Evolutionary conservation across 2,329 filamentous ascomycete species (phyloP), one percentile per base, ranked within the genome.

Genomic region (Phialophora expanda): DNA sequence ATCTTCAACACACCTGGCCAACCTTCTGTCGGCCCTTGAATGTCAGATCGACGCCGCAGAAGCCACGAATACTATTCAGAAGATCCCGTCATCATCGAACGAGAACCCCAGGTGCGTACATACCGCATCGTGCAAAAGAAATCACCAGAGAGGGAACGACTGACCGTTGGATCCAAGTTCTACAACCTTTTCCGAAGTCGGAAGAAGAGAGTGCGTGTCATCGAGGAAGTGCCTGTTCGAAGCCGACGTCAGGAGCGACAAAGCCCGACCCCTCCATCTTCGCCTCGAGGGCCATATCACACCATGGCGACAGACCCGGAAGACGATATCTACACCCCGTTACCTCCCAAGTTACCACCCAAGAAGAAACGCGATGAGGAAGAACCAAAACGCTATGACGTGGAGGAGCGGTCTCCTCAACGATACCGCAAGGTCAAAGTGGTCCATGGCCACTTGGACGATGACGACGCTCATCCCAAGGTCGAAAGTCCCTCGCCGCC

Each of bases 121-220:
- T 66, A 66, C 59, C 66, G 64, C 62, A 59, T 64, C 53, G 17
- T 66, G 17, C 65, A 54, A 55, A 44, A 51, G 26, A 54, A 34
- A 51, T 62, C 60, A 32, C 56, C 64, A 22, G 30, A 61, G 56
- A 34, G 55, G 41, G 57, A 59, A 30, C 28, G 50, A 55, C 61
- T 70, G 64, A 70, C 68, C 2, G 20, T 69, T 28, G 66, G 66
- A 24, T 63, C 60, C 14, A 70, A 70, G 64, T 44, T 68, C 14
- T 70, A 66, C 65, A 67, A 67, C 60, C 67, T 69, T 32, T 66
- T 69, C 54, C 60, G 63, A 56, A 57, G 44, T 44, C 62, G 67
- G 24, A 67, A 55, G 61, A 67, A 64, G 55, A 67, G 14, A 56
- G 61, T 69, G 34, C 63, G 62, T 12, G 66, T 69, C 65, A 66